These are phyloP conservation scores for Picea glauca DNA, from an alignment of 75 land plant genomes.

Conservation along the genomic window DNA sequence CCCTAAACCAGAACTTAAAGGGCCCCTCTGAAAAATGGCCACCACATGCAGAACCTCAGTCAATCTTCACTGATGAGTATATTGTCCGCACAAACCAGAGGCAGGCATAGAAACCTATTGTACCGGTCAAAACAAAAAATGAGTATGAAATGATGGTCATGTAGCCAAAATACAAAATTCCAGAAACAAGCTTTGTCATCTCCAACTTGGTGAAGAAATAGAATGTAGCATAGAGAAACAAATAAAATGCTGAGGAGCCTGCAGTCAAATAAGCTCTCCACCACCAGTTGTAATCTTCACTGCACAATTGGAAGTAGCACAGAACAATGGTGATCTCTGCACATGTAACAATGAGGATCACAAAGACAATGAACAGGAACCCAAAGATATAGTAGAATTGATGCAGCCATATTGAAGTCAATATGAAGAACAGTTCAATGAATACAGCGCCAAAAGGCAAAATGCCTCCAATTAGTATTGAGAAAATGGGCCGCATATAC, in stretches of 20 bases:
- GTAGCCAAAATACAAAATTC: slow-evolving; percentile 59
- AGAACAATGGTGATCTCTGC: slow-evolving; percentile 65
- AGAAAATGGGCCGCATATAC: slow-evolving; percentile 53
- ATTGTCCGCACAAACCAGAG: slow-evolving; percentile 51
- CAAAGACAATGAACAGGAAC: slow-evolving; percentile 58
- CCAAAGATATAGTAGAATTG: slow-evolving; percentile 72
- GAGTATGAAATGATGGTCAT: slow-evolving; percentile 54
- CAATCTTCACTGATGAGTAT: slow-evolving; percentile 60
- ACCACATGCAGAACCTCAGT: slow-evolving; percentile 18
- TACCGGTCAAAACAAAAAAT: slow-evolving; percentile 62
- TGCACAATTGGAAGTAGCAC: slow-evolving; percentile 65
- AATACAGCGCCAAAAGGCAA: slow-evolving; percentile 57
- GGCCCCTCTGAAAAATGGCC: slow-evolving; percentile 7
- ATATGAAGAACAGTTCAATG: slow-evolving; percentile 56
- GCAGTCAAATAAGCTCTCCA: slow-evolving; percentile 59
- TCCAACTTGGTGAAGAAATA: slow-evolving; percentile 65
- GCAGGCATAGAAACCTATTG: slow-evolving; percentile 59
- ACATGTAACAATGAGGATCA: slow-evolving; percentile 55
- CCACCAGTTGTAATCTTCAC: slow-evolving; percentile 61
- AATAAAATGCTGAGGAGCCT: slow-evolving; percentile 59
- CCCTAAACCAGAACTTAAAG: slow-evolving; percentile 1
- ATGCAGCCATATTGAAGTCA: slow-evolving; percentile 64
- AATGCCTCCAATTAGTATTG: slow-evolving; percentile 52
- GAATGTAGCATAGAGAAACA: slow-evolving; percentile 52
- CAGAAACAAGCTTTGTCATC: slow-evolving; percentile 57